Percentiles rank a stretch among this genome's conserved stretches.
These are phyloP conservation scores for Cotoneaster glaucophyllus DNA, from an alignment of 306 rosid genomes.

Conservation along the genomic window DNA sequence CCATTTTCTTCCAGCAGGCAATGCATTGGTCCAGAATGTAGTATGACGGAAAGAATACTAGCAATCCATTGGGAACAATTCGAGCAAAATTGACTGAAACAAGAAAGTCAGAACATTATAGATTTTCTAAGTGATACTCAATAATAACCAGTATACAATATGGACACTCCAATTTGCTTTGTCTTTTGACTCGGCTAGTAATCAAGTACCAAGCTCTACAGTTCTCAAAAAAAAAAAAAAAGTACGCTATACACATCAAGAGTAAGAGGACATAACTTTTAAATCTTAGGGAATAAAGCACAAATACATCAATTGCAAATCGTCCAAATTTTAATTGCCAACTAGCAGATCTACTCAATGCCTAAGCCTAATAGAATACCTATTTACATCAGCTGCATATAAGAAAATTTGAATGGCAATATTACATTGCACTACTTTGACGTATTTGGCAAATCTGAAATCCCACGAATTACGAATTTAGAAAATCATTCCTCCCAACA, in stretches of 20 bases:
- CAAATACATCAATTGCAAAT: not conserved
- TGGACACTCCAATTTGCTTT: not conserved
- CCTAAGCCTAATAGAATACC: not conserved
- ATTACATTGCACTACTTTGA: not conserved
- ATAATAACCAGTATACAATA: not conserved
- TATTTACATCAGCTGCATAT: not conserved
- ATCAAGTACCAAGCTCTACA: not conserved
- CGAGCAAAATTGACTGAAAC: conserved; percentile 88
- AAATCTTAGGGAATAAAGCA: not conserved
- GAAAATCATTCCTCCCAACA: not conserved
- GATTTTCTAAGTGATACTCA: conserved; percentile 6
- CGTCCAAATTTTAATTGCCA: not conserved
- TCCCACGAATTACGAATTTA: not conserved
- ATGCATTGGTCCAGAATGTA: conserved; percentile 86
- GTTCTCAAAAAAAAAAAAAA: no score
- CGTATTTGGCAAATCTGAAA: not conserved
- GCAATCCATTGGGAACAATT: conserved; percentile 91
- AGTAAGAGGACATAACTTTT: not conserved
- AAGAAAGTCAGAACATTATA: conserved; percentile 19
- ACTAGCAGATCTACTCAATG: not conserved
- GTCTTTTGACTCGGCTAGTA: no score
- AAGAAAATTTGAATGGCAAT: not conserved
- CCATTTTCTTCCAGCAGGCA: conserved; percentile 74
- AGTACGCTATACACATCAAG: no score
- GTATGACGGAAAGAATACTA: conserved; percentile 92